Percentiles rank a stretch among this genome's conserved stretches.
Evolutionary conservation across 371 early-diverging fungal genomes (phyloP).

Genomic region (Actinomortierella wolfii): DNA sequence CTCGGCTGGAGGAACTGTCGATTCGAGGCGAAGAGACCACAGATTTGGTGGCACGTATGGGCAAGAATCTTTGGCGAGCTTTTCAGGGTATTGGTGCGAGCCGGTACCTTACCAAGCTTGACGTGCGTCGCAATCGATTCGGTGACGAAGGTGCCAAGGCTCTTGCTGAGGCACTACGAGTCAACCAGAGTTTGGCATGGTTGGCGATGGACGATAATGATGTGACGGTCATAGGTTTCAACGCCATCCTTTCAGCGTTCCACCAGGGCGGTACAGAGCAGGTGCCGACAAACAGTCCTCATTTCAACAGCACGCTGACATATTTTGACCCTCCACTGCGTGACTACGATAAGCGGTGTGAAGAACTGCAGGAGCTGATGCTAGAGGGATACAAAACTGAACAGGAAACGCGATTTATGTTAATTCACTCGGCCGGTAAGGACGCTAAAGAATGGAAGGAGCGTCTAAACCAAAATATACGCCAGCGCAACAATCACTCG

Average conservation of each 20-base stretch:
- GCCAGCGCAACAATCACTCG: slow-evolving; percentile 27
- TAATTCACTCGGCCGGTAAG: slow-evolving; percentile 31
- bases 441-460: slow-evolving; percentile 43
- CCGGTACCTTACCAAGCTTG: slow-evolving; percentile 38
- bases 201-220: slow-evolving; percentile 46
- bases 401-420: slow-evolving; percentile 34
- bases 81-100: slow-evolving; percentile 33
- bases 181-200: slow-evolving; percentile 39
- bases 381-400: slow-evolving; percentile 40
- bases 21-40: slow-evolving; percentile 37
- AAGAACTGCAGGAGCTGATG: slow-evolving; percentile 28
- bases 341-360: slow-evolving; percentile 17
- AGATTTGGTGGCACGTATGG: slow-evolving; percentile 33
- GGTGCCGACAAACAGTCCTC: slow-evolving; percentile 33
- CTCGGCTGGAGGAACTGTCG: slow-evolving; percentile 35
- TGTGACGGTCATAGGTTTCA: slow-evolving; percentile 35
- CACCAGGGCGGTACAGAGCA: slow-evolving; percentile 46
- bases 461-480: slow-evolving; percentile 30
- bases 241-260: slow-evolving; percentile 42
- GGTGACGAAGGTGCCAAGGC: slow-evolving; percentile 41
- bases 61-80: slow-evolving; percentile 39
- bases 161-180: slow-evolving; percentile 35
- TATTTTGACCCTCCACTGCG: slow-evolving; percentile 28
- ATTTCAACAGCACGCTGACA: slow-evolving; percentile 33
- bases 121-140: slow-evolving; percentile 41